Evolutionary conservation across 371 early-diverging fungal genomes (phyloP), one percentile per base, ranked within the genome.

Genomic region (Enteropsectra breve): DNA sequence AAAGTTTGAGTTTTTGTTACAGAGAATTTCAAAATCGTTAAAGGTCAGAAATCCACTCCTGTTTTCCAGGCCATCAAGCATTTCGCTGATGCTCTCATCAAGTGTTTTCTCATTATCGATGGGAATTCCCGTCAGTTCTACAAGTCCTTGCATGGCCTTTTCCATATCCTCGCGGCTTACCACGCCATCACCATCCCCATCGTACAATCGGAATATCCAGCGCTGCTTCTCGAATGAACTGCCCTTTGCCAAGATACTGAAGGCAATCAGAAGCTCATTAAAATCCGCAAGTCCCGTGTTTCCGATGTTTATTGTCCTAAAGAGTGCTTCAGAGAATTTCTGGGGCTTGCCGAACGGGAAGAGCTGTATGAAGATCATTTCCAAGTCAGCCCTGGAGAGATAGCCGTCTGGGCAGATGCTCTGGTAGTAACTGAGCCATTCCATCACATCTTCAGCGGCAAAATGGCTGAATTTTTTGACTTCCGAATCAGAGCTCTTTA

Each of bases 151-250:
- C 36, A 63, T 56, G 13, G 62, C 66, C 50, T 1, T 43, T 45
- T 48, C 18, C 52, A 74, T 68, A 24, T 77, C 75, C 15, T 64
- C 34, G 32, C 68, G 70, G 3, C 62, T 54, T 15, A 77, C 63
- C 1, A 73, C 47, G 0, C 77, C 77, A 38, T 77, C 75, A 23
- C 58, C 65, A 53, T 77, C 75, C 24, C 30, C 56, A 55, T 77
- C 77, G 68, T 77, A 77, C 36, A 77, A 74, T 52, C 77, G 63
- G 53, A 72, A 77, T 4, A 77, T 68, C 77, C 77, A 77, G 40
- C 72, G 40, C 3, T 74, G 23, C 45, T 72, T 77, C 40, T 77
- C 77, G 52, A 72, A 66, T 24, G 32, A 52, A 28, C 63, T 61
- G 11, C 77, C 77, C 55, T 74, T 74, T 1, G 36, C 52, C 36